Base-by-base conservation (phyloP, 2,329 filamentous ascomycete species). In the Acrocalymma vagum region DNA sequence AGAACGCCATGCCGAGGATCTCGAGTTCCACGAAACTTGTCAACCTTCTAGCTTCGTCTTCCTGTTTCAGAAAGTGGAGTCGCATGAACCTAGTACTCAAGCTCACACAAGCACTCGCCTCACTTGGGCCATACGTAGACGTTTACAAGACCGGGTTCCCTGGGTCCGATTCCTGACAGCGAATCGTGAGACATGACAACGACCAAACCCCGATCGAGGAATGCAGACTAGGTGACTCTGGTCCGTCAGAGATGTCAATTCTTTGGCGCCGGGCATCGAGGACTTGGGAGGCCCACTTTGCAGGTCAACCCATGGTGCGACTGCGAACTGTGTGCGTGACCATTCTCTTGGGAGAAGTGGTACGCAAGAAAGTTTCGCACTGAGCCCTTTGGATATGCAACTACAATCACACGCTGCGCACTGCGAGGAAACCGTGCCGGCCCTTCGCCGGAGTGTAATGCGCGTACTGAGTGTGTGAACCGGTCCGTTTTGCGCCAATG, bases 11-110 rank as follows among this genome's bases (percentile, higher is more conserved):
- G 40, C 45, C 45, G 49, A 50, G n/a, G n/a, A n/a, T n/a, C n/a
- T n/a, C n/a, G 31, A 16, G 45, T 59, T 47, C 39, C 55, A 51
- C 50, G 47, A 59, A 58, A 58, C 53, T 30, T 42, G 52, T 50
- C 55, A 45, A 51, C 40, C 16, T 36, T 36, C 48, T 55, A 48
- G 43, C 32, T 47, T 53, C 53, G 53, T 45, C 53, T 47, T 29
- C 14, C 23, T 29, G 53, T 56, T 56, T 54, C 53, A 56, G 33
- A 27, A 17, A 20, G 33, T 34, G 28, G 31, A 29, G 24, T 31
- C 29, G 50, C 45, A 49, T 53, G 41, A 47, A 38, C 30, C 24
- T 42, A 16, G 22, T 26, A 38, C 34, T 25, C 24, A 38, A 31
- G 29, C 38, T 43, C 33, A 38, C 25, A 47, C 43, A 42, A 32